Evolutionary conservation across 2,329 filamentous ascomycete genomes (phyloP).

Genomic region (Lecanicillium sp.): DNA sequence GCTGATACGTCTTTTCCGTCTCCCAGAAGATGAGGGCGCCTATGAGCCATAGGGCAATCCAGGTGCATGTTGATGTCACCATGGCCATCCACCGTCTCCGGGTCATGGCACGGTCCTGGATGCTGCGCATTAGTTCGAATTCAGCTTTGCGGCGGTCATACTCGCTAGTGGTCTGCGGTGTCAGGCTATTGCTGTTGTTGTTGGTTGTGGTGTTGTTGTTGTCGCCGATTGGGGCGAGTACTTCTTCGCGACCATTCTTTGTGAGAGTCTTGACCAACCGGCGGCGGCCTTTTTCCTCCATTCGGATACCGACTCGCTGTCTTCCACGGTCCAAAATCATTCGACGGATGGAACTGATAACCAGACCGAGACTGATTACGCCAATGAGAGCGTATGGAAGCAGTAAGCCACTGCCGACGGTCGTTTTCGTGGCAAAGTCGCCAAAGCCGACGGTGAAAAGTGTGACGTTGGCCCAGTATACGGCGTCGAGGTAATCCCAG

Average conservation of each 20-base stretch:
- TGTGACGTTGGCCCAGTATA: slow-evolving; percentile 73
- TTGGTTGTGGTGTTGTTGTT: neutral
- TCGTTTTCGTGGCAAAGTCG: slow-evolving; percentile 39
- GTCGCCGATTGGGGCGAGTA: slow-evolving; percentile 40
- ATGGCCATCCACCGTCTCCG: slow-evolving; percentile 71
- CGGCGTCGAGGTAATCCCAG: slow-evolving; percentile 69
- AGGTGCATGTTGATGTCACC: slow-evolving; percentile 56
- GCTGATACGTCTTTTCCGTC: slow-evolving; percentile 43
- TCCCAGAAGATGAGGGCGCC: slow-evolving; percentile 66
- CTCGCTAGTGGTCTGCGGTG: slow-evolving; percentile 25
- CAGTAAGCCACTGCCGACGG: slow-evolving; percentile 59
- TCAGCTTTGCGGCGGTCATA: slow-evolving; percentile 57
- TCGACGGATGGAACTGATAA: slow-evolving; percentile 70
- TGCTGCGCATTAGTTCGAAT: slow-evolving; percentile 73
- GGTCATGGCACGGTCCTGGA: slow-evolving; percentile 56
- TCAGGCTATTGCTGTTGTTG: slow-evolving; percentile 3
- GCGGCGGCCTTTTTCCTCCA: slow-evolving; percentile 51
- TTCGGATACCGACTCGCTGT: slow-evolving; percentile 43
- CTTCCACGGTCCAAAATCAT: slow-evolving; percentile 51
- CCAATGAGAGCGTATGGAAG: slow-evolving; percentile 80
- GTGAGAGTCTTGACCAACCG: slow-evolving; percentile 36
- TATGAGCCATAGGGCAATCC: slow-evolving; percentile 69
- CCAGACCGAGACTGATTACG: slow-evolving; percentile 75
- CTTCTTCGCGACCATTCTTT: slow-evolving; percentile 32
- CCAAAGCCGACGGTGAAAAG: slow-evolving; percentile 58